These are phyloP conservation scores for Cephalotrichum gorgonifer DNA, from an alignment of 2,329 filamentous ascomycete genomes.

Conservation along the genomic window DNA sequence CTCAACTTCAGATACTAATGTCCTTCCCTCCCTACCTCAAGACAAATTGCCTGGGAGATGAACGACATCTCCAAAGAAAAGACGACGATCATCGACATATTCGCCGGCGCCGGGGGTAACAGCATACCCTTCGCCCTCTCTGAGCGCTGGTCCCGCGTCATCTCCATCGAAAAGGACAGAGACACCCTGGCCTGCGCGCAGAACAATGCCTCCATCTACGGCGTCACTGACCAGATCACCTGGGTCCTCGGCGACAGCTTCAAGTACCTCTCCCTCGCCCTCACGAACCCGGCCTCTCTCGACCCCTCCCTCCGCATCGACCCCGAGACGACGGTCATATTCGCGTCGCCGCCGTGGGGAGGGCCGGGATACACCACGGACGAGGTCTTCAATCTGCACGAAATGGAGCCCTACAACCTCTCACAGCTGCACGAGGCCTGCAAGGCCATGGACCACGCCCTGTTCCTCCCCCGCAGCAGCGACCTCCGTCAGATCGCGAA, in stretches of 20 bases:
- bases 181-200: conserved; percentile 80
- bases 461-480: conserved; percentile 81
- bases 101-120: conserved; percentile 88
- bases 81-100: conserved; percentile 71
- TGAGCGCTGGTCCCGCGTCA: conserved; percentile 68
- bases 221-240: conserved; percentile 63
- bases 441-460: conserved; percentile 47
- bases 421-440: conserved; percentile 53
- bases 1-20: neutral
- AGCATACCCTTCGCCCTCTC: conserved; percentile 86
- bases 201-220: conserved; percentile 82
- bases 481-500: conserved; percentile 69
- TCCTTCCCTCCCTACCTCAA: conserved; percentile 2
- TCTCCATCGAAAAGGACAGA: conserved; percentile 79
- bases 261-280: conserved; percentile 46
- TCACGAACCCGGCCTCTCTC: conserved; percentile 22
- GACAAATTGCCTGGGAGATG: conserved; percentile 67
- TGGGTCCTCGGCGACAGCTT: conserved; percentile 89
- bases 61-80: conserved; percentile 42
- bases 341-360: conserved; percentile 52
- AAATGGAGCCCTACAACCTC: conserved; percentile 82
- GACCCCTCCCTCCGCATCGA: conserved; percentile 30
- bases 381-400: conserved; percentile 69
- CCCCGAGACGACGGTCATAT: conserved; percentile 32
- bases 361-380: conserved; percentile 45